A percentile compares a stretch with the other conserved stretches of the same genome.
phyloP scores from a whole-genome alignment of 2,329 filamentous ascomycete species.

The Massarina eburnea region DNA sequence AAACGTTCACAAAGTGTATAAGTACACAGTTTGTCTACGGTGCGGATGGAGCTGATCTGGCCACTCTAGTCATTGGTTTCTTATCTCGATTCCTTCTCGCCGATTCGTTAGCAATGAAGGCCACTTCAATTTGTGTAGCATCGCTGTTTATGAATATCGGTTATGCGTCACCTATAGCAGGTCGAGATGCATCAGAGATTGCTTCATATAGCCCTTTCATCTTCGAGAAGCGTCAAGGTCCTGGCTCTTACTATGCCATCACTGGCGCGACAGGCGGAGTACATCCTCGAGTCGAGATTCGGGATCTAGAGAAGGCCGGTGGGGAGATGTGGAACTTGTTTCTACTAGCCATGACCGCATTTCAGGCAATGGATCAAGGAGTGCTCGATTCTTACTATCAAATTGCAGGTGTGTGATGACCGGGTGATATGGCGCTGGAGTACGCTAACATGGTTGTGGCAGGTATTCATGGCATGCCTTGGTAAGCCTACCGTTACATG shows the following conservation, averaged over 20 bases:
- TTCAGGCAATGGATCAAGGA: slow-evolving; percentile 66
- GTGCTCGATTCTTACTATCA: slow-evolving; percentile 71
- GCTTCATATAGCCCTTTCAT: background rate
- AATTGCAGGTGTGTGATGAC: slow-evolving; percentile 61
- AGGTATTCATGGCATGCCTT: slow-evolving; percentile 25
- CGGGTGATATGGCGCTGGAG: background rate
- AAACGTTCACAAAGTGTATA: background rate
- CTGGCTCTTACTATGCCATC: slow-evolving; percentile 21
- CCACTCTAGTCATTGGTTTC: background rate
- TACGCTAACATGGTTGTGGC: background rate
- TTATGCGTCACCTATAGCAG: slow-evolving; percentile 9
- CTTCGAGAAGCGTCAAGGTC: slow-evolving; percentile 9
- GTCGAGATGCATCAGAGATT: background rate
- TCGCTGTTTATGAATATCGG: slow-evolving; percentile 8
- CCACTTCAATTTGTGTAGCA: slow-evolving; percentile 4
- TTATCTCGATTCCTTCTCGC: background rate
- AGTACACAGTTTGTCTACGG: background rate
- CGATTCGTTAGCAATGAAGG: slow-evolving; percentile 6
- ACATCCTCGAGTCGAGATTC: slow-evolving; percentile 62
- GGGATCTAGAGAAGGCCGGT: slow-evolving; percentile 59
- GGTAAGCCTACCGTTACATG: slow-evolving; percentile 7
- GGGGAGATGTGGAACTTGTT: slow-evolving; percentile 71
- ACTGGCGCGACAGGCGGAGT: slow-evolving; percentile 24
- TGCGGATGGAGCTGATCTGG: background rate
- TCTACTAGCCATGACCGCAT: slow-evolving; percentile 68